Evolutionary conservation across 768 basidiomycete species (phyloP), one percentile per base, ranked within the genome.

Genomic region (Trichaptum fuscoviolaceum): DNA sequence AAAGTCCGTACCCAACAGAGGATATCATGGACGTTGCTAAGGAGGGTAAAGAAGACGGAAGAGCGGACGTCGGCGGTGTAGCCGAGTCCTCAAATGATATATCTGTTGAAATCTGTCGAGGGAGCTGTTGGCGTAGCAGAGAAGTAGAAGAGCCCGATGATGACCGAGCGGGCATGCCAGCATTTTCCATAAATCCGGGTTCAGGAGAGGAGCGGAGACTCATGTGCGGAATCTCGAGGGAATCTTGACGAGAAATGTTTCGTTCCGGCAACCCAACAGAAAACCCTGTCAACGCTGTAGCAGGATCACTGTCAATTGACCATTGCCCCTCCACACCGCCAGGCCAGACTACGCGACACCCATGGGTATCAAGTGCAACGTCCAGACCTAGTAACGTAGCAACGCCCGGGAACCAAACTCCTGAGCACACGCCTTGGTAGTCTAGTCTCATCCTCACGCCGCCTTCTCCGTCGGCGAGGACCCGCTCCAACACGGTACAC

Each of bases 351-450:
- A 91, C 81, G 66, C 91, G 88, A 25, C 87, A 88, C 27, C 86
- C 85, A 70, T 87, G 88, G 9, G 85, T 82, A 67, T 88, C 86
- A 15, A 94, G 79, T 12, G 84, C 83, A 35, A 92, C 82, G 70
- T 93, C 92, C 82, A 93, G 78, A 10, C 91, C 92, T 23, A 94
- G 80, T 70, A 92, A 78, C 2, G 90, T 93, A 2, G 92, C 92
- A 5, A 92, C 91, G 1, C 91, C 92, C 57, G 91, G 87, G 71
- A 87, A 92, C 89, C 90, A 93, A 58, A 93, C 77, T 15, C 89
- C 89, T 68, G 85, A 87, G 75, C 91, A 93, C 2, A 85, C 83
- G 52, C 84, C 91, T 68, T 86, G 87, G 73, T 91, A 92, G 65
- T 89, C 85, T 18, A 93, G 75, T 57, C 83, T 80, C 81, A 92